phyloP scores from a whole-genome alignment of 1,139 yeast genomes.

The Blastobotrys elegans region DNA sequence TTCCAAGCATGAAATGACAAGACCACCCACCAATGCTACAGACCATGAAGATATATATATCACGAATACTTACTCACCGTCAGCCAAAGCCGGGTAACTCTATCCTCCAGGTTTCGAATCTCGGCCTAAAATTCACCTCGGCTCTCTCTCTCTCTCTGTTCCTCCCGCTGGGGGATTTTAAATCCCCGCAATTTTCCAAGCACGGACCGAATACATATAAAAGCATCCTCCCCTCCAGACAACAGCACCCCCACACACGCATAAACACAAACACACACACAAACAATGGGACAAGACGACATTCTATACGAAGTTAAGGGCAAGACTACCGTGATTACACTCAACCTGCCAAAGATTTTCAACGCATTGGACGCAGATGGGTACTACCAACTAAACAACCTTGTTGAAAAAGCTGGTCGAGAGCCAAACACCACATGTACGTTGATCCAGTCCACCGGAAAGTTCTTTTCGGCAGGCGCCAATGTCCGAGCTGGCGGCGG shows the following conservation, averaged over 20 bases:
- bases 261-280: background rate
- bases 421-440: constrained; percentile 64
- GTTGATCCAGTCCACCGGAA: constrained; percentile 64
- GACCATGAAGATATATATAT: too few species aligned
- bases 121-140: too few species aligned
- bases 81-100: too few species aligned
- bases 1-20: too few species aligned
- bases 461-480: constrained; percentile 84
- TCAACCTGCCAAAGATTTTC: constrained; percentile 56
- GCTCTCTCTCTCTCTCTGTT: too few species aligned
- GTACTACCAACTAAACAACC: constrained; percentile 57
- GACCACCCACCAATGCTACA: too few species aligned
- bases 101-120: too few species aligned
- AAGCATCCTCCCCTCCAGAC: background rate
- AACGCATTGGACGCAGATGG: constrained; percentile 70
- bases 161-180: too few species aligned
- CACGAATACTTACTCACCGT: too few species aligned
- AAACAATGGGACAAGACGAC: constrained; percentile 1
- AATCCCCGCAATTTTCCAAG: background rate
- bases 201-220: background rate
- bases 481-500: constrained; percentile 45
- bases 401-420: constrained; percentile 60
- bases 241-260: background rate
- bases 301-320: constrained; percentile 44
- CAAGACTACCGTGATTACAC: constrained; percentile 58